A percentile compares a stretch with the other conserved stretches of the same genome.
These are phyloP conservation scores for Rhodotorula sp. DNA, from an alignment of 1,284 basidiomycete species.

Conservation along the genomic window DNA sequence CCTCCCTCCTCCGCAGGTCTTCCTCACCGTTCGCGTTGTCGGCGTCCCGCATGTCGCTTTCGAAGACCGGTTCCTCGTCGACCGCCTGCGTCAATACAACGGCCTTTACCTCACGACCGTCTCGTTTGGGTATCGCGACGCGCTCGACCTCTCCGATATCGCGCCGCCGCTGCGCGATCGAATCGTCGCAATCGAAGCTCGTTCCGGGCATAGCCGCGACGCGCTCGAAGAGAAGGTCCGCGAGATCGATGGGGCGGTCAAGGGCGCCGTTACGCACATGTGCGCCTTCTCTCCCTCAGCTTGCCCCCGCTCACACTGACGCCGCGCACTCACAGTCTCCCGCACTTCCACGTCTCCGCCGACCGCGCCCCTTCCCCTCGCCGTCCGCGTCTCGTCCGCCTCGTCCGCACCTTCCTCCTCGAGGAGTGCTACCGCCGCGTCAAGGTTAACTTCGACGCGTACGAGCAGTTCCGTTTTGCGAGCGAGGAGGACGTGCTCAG, in stretches of 20 bases:
- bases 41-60: conserved; percentile 57
- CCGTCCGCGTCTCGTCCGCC: conserved; percentile 20
- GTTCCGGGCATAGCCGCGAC: conserved; percentile 49
- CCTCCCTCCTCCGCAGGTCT: conserved; percentile 54
- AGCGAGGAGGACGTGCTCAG: conserved; percentile 20
- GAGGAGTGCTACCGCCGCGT: conserved; percentile 63
- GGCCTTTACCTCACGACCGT: conserved; percentile 49
- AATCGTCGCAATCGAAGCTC: conserved; percentile 59
- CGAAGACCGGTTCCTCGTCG: conserved; percentile 60
- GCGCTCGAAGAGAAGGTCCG: conserved; percentile 50
- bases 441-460: conserved; percentile 49
- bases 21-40: conserved; percentile 62
- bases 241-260: conserved; percentile 56
- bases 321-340: conserved; percentile 54
- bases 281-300: conserved; percentile 43
- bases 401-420: conserved; percentile 58
- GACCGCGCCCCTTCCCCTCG: conserved; percentile 47
- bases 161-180: conserved; percentile 57
- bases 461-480: conserved; percentile 24
- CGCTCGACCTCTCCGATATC: conserved; percentile 56
- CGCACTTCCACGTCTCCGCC: conserved; percentile 61
- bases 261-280: conserved; percentile 62
- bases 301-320: neutral
- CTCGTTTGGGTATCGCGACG: conserved; percentile 61
- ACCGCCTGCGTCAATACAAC: conserved; percentile 60